Conservation (phyloP, 352 stramenopile genomes). For the Pythium rhizo-oryzae region DNA sequence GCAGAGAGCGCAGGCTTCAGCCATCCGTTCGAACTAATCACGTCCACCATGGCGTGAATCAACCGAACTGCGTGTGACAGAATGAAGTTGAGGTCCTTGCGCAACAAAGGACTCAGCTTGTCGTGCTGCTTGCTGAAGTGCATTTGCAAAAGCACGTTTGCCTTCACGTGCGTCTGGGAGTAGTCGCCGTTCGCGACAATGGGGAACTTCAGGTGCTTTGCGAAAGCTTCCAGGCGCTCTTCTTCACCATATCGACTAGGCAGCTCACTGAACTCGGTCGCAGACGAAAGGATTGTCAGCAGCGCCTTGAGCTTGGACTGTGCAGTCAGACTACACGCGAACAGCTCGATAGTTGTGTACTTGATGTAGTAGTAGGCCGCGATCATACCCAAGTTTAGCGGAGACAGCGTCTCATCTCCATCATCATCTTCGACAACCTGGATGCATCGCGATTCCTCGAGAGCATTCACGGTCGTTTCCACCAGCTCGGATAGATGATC, state of each 20-base stretch:
- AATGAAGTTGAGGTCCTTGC: constrained; percentile 91
- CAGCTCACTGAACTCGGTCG: constrained; percentile 96
- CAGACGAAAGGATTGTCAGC: constrained; percentile 96
- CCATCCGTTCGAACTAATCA: constrained; percentile 99
- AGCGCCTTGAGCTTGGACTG: constrained; percentile 97
- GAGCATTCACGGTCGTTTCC: constrained; percentile 95
- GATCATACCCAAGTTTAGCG: constrained; percentile 99
- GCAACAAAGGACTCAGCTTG: constrained; percentile 91
- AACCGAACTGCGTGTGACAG: constrained; percentile 93
- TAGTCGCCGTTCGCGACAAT: constrained; percentile 89
- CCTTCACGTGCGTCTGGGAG: constrained; percentile 95
- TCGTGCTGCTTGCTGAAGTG: constrained; percentile 96
- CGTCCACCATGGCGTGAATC: constrained; percentile 98
- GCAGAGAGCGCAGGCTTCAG: constrained; percentile 97
- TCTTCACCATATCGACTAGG: constrained; percentile 95
- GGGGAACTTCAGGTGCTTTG: constrained; percentile 94
- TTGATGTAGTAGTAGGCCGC: constrained; percentile 99
- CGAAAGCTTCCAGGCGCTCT: constrained; percentile 92
- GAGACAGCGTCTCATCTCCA: constrained; percentile 90
- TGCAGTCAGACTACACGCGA: constrained; percentile 96
- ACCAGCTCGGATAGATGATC: constrained; percentile 99
- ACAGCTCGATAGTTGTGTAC: constrained; percentile 99
- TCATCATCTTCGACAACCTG: constrained; percentile 93
- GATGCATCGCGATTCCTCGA: constrained; percentile 97
- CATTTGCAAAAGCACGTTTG: constrained; percentile 96